Conservation (phyloP, 2,329 filamentous ascomycete species). For the Arthrobotrys entomopaga region DNA sequence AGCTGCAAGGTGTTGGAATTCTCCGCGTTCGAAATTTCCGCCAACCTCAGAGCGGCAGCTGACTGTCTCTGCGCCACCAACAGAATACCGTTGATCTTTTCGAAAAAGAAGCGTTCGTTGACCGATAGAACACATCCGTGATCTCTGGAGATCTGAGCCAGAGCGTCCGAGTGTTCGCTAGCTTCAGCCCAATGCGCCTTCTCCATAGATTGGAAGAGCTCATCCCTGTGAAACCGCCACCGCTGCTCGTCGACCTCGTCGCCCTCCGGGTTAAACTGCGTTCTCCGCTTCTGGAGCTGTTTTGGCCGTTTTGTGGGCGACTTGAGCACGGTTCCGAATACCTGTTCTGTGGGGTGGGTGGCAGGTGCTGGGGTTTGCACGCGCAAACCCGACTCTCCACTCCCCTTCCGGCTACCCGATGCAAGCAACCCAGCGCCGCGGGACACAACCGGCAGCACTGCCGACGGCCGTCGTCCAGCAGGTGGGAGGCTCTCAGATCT, state of each 20-base stretch:
- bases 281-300: constrained; percentile 21
- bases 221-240: constrained; percentile 53
- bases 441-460: constrained; percentile 3
- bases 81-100: constrained; percentile 54
- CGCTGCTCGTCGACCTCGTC: constrained; percentile 52
- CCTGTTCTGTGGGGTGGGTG: constrained; percentile 29
- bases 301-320: constrained; percentile 43
- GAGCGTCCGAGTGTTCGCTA: constrained; percentile 45
- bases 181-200: constrained; percentile 45
- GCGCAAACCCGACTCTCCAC: constrained; percentile 23
- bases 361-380: constrained; percentile 20
- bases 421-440: constrained; percentile 3
- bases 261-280: constrained; percentile 51
- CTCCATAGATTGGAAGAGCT: constrained; percentile 51
- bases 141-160: constrained; percentile 51
- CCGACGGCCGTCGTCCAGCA: constrained; percentile 25
- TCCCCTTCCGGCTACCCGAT: constrained; percentile 36
- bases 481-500: constrained; percentile 49
- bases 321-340: constrained; percentile 42
- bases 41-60: constrained; percentile 41
- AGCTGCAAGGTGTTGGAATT: constrained; percentile 53
- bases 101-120: constrained; percentile 53
- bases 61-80: constrained; percentile 51
- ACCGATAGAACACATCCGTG: constrained; percentile 51
- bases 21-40: constrained; percentile 42